Percentiles rank a stretch among this genome's conserved stretches.
Conservation (phyloP, 2,329 filamentous ascomycete species). For the Fusarium succisae region DNA sequence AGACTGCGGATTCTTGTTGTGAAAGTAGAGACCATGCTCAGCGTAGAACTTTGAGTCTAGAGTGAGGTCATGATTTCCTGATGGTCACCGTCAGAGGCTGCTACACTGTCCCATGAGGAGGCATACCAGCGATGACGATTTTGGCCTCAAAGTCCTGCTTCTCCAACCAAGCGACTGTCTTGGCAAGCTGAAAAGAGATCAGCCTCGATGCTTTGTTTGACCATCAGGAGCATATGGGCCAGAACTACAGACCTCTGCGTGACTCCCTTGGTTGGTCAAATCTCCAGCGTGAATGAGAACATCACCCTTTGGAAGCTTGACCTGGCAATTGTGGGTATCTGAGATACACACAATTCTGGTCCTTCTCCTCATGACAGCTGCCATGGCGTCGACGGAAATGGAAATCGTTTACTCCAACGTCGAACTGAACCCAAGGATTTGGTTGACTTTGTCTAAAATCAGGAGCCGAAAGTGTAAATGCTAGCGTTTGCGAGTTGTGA, state of each 20-base stretch:
- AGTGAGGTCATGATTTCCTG: slow-evolving; percentile 80
- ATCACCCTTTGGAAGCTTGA: slow-evolving; percentile 75
- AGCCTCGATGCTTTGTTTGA: not conserved
- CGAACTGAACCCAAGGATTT: slow-evolving; percentile 16
- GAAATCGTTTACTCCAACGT: slow-evolving; percentile 19
- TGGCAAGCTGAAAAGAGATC: slow-evolving; percentile 57
- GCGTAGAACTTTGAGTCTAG: slow-evolving; percentile 72
- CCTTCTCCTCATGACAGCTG: slow-evolving; percentile 46
- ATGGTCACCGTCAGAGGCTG: slow-evolving; percentile 9
- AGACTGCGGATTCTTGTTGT: slow-evolving; percentile 65
- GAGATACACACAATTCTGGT: slow-evolving; percentile 79
- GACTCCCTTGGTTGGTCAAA: slow-evolving; percentile 76
- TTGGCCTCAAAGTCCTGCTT: slow-evolving; percentile 74
- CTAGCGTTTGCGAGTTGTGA: slow-evolving; percentile 10
- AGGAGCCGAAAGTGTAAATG: slow-evolving; percentile 29
- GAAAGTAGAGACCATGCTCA: slow-evolving; percentile 62
- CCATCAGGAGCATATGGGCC: not conserved
- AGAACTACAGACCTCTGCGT: slow-evolving; percentile 55
- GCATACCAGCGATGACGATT: slow-evolving; percentile 72
- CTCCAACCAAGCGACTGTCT: slow-evolving; percentile 73
- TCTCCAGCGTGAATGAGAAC: slow-evolving; percentile 82
- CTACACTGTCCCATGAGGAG: not conserved
- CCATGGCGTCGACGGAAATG: slow-evolving; percentile 20
- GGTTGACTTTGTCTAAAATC: slow-evolving; percentile 28
- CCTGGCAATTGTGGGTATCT: slow-evolving; percentile 76